Percentiles rank a stretch among this genome's conserved stretches.
Conservation (phyloP, 352 stramenopile species). For the Peronospora belbahrii region DNA sequence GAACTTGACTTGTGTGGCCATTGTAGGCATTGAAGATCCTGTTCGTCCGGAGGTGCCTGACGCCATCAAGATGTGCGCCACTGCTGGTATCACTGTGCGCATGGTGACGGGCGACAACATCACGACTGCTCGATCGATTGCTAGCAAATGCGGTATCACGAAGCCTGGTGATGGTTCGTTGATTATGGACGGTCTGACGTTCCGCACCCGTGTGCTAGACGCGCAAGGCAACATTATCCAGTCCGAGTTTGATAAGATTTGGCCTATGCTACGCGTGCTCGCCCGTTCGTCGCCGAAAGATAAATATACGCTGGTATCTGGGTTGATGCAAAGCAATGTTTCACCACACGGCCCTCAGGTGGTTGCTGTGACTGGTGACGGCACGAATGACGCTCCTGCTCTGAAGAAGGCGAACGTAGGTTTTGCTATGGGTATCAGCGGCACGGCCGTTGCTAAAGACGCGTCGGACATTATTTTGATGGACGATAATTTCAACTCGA, state of each 20-base stretch:
- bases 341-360: slow-evolving; percentile 68
- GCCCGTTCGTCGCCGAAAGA: slow-evolving; percentile 55
- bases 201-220: slow-evolving; percentile 45
- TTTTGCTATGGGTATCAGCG: slow-evolving; percentile 91
- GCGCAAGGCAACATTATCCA: slow-evolving; percentile 49
- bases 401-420: slow-evolving; percentile 94
- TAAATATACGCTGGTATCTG: slow-evolving; percentile 60
- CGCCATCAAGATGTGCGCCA: slow-evolving; percentile 34
- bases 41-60: slow-evolving; percentile 40
- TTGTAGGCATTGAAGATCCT: slow-evolving; percentile 49
- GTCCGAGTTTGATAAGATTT: slow-evolving; percentile 60
- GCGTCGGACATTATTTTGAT: slow-evolving; percentile 93
- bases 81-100: slow-evolving; percentile 44
- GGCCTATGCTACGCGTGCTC: slow-evolving; percentile 58
- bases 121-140: slow-evolving; percentile 42
- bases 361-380: slow-evolving; percentile 93
- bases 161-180: slow-evolving; percentile 37
- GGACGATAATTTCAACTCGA: slow-evolving; percentile 94
- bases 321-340: slow-evolving; percentile 52
- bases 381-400: slow-evolving; percentile 92
- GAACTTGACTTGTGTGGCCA: slow-evolving; percentile 40
- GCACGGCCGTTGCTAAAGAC: slow-evolving; percentile 92
- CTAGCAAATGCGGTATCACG: slow-evolving; percentile 45
- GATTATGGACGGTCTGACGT: slow-evolving; percentile 51
- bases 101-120: slow-evolving; percentile 61